Percentiles rank a stretch among this genome's conserved stretches.
Conservation (phyloP, 768 basidiomycete genomes). For the Boletus fagicola region DNA sequence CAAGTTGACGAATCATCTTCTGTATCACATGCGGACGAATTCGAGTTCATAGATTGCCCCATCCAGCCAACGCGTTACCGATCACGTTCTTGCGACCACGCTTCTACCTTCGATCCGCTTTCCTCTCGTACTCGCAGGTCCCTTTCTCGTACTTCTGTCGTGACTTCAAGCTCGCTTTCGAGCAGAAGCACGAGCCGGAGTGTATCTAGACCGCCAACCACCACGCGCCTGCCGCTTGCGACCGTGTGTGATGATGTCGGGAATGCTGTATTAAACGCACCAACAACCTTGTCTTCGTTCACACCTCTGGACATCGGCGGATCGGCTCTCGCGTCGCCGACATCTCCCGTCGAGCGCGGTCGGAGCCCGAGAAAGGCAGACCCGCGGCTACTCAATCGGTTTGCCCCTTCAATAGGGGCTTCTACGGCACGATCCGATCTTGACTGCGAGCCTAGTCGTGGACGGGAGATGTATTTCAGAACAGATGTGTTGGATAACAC, state of each 20-base stretch:
- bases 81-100: constrained; percentile 31
- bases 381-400: constrained; percentile 11
- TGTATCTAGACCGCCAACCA: constrained; percentile 38
- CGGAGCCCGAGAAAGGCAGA: constrained; percentile 25
- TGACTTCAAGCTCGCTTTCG: constrained; percentile 39
- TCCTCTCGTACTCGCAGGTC: constrained; percentile 42
- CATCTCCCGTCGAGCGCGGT: constrained; percentile 28
- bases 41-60: constrained; percentile 26
- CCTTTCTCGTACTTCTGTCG: constrained; percentile 47
- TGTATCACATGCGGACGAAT: constrained; percentile 29
- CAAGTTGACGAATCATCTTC: constrained; percentile 39
- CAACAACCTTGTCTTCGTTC: constrained; percentile 17
- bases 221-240: constrained; percentile 24
- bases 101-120: constrained; percentile 12
- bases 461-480: constrained; percentile 20
- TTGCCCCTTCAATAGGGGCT: constrained; percentile 22
- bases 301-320: constrained; percentile 31
- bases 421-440: constrained; percentile 28
- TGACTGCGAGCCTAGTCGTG: constrained; percentile 20
- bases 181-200: constrained; percentile 41
- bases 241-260: constrained; percentile 27
- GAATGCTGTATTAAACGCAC: constrained; percentile 18
- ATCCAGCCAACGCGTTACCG: constrained; percentile 18
- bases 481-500: constrained; percentile 27
- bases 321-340: constrained; percentile 20